phyloP scores from a whole-genome alignment of 2,329 filamentous ascomycete species.

The Fusarium gaditjirri region DNA sequence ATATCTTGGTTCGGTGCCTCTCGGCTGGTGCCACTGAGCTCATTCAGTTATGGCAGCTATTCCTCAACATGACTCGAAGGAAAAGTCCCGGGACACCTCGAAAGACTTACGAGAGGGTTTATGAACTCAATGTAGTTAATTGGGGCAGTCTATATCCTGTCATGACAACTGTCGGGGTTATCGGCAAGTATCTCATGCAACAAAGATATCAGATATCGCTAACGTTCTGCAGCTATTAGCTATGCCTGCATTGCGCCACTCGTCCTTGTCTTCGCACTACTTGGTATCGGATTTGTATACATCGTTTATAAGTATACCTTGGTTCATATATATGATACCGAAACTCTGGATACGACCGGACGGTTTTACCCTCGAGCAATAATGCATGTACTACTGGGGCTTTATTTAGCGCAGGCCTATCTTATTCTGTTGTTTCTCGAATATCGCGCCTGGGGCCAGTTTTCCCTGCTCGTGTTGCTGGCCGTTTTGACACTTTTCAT shows the following conservation, averaged over 20 bases:
- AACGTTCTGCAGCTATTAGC: not conserved
- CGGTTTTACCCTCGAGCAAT: not conserved
- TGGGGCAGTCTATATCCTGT: not conserved
- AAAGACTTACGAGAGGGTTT: rapidly evolving
- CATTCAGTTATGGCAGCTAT: not conserved
- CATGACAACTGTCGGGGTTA: not conserved
- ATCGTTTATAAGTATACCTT: not conserved
- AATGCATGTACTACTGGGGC: not conserved
- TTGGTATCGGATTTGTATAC: not conserved
- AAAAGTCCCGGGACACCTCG: not conserved
- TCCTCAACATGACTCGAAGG: rapidly evolving
- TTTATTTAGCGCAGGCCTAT: not conserved
- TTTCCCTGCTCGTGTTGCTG: not conserved
- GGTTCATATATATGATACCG: not conserved
- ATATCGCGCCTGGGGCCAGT: rapidly evolving
- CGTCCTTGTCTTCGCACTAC: not conserved
- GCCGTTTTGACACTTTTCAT: rapidly evolving
- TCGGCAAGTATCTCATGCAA: not conserved
- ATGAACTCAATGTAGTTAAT: not conserved
- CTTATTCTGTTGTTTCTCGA: rapidly evolving
- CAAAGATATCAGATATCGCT: not conserved
- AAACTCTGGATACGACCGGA: not conserved
- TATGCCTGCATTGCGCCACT: not conserved
- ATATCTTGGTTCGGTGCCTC: not conserved
- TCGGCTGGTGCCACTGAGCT: not conserved